A percentile compares a stretch with the other conserved stretches of the same genome.
These are phyloP conservation scores for Lycium barbarum DNA, from an alignment of 257 asterid genomes.

Conservation along the genomic window DNA sequence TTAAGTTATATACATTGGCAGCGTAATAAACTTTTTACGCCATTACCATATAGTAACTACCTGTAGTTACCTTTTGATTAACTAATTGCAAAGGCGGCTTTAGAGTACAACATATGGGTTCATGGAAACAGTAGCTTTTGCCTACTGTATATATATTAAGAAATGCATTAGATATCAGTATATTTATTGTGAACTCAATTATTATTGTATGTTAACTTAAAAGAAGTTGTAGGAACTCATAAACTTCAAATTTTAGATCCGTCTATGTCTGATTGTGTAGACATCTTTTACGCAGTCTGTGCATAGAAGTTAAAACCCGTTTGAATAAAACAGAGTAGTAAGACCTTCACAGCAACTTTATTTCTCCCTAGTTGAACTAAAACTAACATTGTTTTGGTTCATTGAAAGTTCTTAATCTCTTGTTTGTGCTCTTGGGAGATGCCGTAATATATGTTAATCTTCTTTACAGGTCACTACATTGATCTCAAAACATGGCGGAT, in stretches of 20 bases:
- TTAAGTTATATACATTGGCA: not conserved
- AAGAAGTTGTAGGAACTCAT: too few species aligned
- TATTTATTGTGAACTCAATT: too few species aligned
- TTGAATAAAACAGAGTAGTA: not conserved
- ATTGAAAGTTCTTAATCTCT: not conserved
- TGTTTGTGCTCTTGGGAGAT: not conserved
- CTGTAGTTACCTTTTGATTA: too few species aligned
- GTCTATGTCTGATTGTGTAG: not conserved
- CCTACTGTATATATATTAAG: too few species aligned
- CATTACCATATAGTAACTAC: too few species aligned
- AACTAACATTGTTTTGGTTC: not conserved
- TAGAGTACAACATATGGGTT: too few species aligned
- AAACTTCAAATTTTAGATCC: too few species aligned
- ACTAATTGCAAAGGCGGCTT: too few species aligned
- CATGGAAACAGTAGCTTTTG: too few species aligned
- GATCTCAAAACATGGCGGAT: not conserved
- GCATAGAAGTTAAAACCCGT: not conserved
- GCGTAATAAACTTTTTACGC: not conserved
- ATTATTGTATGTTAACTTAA: too few species aligned
- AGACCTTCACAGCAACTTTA: not conserved
- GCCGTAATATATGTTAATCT: not conserved
- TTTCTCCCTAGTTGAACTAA: not conserved
- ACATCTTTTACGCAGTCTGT: not conserved
- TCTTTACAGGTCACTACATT: not conserved
- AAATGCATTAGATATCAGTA: too few species aligned